Percentiles rank a stretch among this genome's conserved stretches.
Evolutionary conservation across 805 yeast species (phyloP).

Genomic region (Alloascoidea africana): DNA sequence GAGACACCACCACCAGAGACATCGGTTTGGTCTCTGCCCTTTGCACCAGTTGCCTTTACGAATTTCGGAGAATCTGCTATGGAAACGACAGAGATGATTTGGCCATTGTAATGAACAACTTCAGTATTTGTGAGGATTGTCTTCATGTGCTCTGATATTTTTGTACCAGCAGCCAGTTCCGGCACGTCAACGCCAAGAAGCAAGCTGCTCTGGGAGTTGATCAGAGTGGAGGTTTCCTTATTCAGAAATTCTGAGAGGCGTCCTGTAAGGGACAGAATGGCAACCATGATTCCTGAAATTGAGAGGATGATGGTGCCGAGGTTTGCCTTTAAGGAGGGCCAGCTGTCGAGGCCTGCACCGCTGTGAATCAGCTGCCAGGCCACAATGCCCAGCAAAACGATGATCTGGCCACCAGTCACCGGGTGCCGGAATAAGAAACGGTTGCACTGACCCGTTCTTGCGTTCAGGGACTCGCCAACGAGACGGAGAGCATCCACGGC

Average conservation of each 20-base stretch:
- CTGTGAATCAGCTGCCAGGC: neutral
- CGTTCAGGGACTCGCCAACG: neutral
- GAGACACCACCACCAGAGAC: neutral
- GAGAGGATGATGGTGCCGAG: neutral
- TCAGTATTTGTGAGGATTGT: neutral
- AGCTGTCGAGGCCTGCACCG: neutral
- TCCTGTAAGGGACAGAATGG: neutral
- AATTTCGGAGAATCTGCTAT: neutral
- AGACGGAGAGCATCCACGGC: neutral
- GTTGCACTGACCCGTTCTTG: neutral
- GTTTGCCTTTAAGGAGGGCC: neutral
- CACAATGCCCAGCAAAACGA: neutral
- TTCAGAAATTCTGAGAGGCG: neutral
- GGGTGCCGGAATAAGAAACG: neutral
- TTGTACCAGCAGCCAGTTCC: neutral
- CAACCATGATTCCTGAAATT: neutral
- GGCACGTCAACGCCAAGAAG: neutral
- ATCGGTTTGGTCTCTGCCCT: neutral
- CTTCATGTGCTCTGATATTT: neutral
- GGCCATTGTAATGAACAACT: neutral
- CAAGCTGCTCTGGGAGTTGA: neutral
- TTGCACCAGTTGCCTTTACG: neutral
- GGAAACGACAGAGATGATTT: neutral
- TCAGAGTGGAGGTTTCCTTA: neutral
- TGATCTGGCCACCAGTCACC: neutral